Percentiles rank a stretch among this genome's conserved stretches.
Conservation (phyloP, 805 yeast species). For the Metschnikowia bowlesiae region DNA sequence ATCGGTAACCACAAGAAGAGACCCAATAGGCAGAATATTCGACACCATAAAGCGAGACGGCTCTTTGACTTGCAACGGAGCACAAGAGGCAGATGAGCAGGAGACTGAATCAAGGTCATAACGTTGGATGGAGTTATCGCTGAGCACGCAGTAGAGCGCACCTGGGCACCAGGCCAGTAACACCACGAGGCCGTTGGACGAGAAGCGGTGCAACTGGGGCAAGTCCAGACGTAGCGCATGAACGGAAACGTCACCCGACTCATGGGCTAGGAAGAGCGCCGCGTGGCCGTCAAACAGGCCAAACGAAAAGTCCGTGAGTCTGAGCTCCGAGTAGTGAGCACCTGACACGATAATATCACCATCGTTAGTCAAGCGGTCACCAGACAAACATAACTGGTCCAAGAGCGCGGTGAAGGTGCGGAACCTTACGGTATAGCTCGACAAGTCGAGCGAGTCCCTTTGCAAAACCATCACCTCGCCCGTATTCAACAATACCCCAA, state of each 20-base stretch:
- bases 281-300: slow-evolving; percentile 9
- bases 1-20: slow-evolving; percentile 8
- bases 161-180: slow-evolving; percentile 14
- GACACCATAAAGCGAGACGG: slow-evolving; percentile 15
- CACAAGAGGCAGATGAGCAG: neutral
- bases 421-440: slow-evolving; percentile 22
- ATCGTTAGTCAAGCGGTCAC: slow-evolving; percentile 14
- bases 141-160: slow-evolving; percentile 10
- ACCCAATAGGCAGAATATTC: slow-evolving; percentile 1
- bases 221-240: slow-evolving; percentile 11
- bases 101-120: neutral
- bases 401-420: slow-evolving; percentile 26
- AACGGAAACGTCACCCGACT: slow-evolving; percentile 14
- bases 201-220: slow-evolving; percentile 5
- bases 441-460: slow-evolving; percentile 22
- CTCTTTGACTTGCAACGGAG: slow-evolving; percentile 3
- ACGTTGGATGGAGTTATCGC: slow-evolving; percentile 18
- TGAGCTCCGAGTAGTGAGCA: slow-evolving; percentile 20
- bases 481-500: slow-evolving; percentile 35
- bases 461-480: slow-evolving; percentile 34
- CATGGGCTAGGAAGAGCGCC: slow-evolving; percentile 14
- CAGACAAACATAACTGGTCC: slow-evolving; percentile 18
- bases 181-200: slow-evolving; percentile 10
- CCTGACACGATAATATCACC: slow-evolving; percentile 20
- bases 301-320: slow-evolving; percentile 27